A percentile compares a stretch with the other conserved stretches of the same genome.
Conservation (phyloP, 306 rosid genomes). For the Arachis hypogaea region DNA sequence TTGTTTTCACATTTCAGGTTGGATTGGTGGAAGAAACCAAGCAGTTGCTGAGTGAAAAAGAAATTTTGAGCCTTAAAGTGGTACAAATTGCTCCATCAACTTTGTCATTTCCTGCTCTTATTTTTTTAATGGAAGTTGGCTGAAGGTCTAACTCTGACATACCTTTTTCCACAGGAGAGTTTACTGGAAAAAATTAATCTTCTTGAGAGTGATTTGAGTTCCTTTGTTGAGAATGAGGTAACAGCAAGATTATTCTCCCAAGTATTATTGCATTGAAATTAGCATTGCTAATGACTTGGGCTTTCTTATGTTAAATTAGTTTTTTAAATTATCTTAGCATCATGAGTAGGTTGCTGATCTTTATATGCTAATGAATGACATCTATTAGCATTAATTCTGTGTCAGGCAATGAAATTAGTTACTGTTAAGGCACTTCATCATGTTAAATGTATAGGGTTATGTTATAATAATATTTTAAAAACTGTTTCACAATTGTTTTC, state of each 20-base stretch:
- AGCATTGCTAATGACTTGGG: conserved; percentile 21
- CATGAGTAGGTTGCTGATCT: conserved; percentile 3
- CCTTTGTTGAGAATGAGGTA: conserved; percentile 60
- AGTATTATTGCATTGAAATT: conserved; percentile 13
- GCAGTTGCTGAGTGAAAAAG: conserved; percentile 53
- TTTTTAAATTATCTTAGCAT: not conserved
- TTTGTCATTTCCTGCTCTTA: conserved; percentile 7
- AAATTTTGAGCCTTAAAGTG: conserved; percentile 45
- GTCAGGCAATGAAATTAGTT: not conserved
- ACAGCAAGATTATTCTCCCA: conserved; percentile 9
- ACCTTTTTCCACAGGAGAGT: conserved; percentile 54
- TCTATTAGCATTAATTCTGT: not conserved
- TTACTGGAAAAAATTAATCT: conserved; percentile 59
- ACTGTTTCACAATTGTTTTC: not conserved
- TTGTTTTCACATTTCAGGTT: conserved; percentile 49
- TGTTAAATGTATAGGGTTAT: not conserved
- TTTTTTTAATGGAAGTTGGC: not conserved
- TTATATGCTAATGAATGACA: not conserved
- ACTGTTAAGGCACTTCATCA: not conserved
- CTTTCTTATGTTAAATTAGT: conserved; percentile 16
- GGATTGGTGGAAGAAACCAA: conserved; percentile 50
- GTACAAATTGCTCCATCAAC: conserved; percentile 41
- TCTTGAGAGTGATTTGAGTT: conserved; percentile 53
- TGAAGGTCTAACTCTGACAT: conserved; percentile 40
- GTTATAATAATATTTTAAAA: not conserved